A percentile compares a stretch with the other conserved stretches of the same genome.
Conservation (phyloP, 352 stramenopile genomes). For the Phytophthora podocarpi region DNA sequence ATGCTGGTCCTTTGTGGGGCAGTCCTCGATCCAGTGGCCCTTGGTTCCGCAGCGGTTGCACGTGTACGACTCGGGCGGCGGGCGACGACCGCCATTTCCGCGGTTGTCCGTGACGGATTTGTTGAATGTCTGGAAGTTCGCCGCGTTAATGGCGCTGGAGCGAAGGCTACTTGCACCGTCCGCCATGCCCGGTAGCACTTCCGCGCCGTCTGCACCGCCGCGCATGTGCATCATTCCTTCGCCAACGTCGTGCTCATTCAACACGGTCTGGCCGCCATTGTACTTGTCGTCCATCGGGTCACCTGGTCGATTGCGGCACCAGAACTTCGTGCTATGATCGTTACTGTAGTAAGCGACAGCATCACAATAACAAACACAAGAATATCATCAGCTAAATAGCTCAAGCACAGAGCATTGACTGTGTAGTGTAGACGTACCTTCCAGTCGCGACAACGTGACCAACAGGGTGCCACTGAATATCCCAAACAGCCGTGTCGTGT, state of each 20-base stretch:
- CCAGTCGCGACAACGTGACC: conserved; percentile 96
- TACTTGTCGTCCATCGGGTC: conserved; percentile 91
- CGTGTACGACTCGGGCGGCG: conserved; percentile 85
- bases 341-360: conserved; percentile 61
- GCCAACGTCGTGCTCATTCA: conserved; percentile 71
- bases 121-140: conserved; percentile 75
- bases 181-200: conserved; percentile 75
- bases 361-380: neutral
- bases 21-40: conserved; percentile 90
- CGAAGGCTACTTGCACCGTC: conserved; percentile 61
- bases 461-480: conserved; percentile 97
- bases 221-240: conserved; percentile 32
- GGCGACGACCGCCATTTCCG: conserved; percentile 43
- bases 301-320: conserved; percentile 94
- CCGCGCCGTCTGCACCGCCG: conserved; percentile 33
- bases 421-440: conserved; percentile 43
- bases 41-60: conserved; percentile 88
- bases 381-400: conserved; percentile 2
- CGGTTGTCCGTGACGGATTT: conserved; percentile 40
- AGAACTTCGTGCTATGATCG: conserved; percentile 98
- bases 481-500: conserved; percentile 98
- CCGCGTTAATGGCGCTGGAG: conserved; percentile 70
- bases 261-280: conserved; percentile 73
- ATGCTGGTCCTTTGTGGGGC: conserved; percentile 80
- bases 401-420: neutral